phyloP scores from a whole-genome alignment of 352 stramenopile species.

The Pythium rishiriense region DNA sequence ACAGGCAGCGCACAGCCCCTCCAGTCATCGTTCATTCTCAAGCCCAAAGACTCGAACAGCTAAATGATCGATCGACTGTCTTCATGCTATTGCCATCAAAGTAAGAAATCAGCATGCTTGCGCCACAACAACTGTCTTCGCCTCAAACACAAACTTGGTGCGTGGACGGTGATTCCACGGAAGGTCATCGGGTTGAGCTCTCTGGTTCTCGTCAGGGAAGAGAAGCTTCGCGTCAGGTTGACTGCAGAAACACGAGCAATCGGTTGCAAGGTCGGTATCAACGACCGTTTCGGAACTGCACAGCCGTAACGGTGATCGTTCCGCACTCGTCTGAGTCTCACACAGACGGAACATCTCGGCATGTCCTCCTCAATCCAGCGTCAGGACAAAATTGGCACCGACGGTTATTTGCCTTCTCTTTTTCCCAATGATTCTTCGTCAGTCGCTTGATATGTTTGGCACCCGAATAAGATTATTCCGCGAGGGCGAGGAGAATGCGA shows the following conservation, averaged over 20 bases:
- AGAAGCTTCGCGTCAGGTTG: constrained; percentile 4
- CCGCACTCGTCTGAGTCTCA: not conserved
- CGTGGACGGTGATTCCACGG: too few species aligned
- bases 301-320: not conserved
- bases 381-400: not conserved
- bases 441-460: constrained; percentile 7
- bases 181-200: too few species aligned
- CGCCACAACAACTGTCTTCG: too few species aligned
- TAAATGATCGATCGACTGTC: too few species aligned
- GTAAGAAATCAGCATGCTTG: too few species aligned
- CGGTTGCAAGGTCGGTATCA: constrained; percentile 14
- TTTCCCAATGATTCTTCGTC: constrained; percentile 5
- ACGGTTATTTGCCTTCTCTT: not conserved
- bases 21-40: constrained; percentile 56
- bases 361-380: constrained; percentile 9
- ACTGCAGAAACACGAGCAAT: not conserved
- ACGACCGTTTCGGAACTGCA: constrained; percentile 11
- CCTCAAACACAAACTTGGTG: not conserved
- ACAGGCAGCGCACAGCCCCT: constrained; percentile 12
- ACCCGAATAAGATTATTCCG: constrained; percentile 21
- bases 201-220: not conserved
- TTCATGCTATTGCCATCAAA: too few species aligned
- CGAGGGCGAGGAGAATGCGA: constrained; percentile 1
- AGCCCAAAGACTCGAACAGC: constrained; percentile 23
- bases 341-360: not conserved